Percentiles rank a stretch among this genome's conserved stretches.
Evolutionary conservation across 208 protist species (phyloP).

Genomic region (Trypanosomatidae sp.): DNA sequence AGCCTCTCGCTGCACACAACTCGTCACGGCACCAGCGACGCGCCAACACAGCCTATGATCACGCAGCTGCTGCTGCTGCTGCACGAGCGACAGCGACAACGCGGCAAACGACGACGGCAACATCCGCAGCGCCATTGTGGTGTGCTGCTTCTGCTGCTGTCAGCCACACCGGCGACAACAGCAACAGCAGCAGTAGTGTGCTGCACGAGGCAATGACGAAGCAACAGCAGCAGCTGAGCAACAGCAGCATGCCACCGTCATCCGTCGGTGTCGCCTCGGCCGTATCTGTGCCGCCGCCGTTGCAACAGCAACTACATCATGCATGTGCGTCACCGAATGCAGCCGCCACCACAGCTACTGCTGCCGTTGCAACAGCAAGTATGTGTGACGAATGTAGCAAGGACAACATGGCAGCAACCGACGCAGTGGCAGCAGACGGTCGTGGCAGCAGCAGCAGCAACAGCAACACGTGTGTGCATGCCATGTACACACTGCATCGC

Average conservation of each 20-base stretch:
- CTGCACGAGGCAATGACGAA: not conserved
- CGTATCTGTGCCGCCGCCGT: no score
- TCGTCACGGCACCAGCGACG: not conserved
- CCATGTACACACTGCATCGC: slow-evolving; percentile 1
- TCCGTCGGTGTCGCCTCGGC: no score
- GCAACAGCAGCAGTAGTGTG: slow-evolving; percentile 1
- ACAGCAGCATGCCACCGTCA: no score
- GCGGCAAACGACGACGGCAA: not conserved
- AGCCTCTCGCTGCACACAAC: no score
- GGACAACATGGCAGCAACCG: slow-evolving; percentile 7
- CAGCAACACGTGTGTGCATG: not conserved
- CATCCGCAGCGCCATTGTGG: not conserved
- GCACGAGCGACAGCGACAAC: slow-evolving; percentile 1
- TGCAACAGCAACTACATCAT: no score
- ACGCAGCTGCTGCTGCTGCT: not conserved
- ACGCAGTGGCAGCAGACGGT: not conserved
- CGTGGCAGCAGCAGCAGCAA: not conserved
- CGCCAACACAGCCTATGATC: not conserved
- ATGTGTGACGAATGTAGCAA: slow-evolving; percentile 4
- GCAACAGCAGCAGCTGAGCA: not conserved
- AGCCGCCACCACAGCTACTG: no score
- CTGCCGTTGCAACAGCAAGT: not conserved
- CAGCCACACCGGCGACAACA: not conserved
- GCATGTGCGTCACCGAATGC: no score
- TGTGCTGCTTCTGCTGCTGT: not conserved